Percentiles rank a stretch among this genome's conserved stretches.
phyloP scores from a whole-genome alignment of 257 asterid species.

The Ilex asprella region DNA sequence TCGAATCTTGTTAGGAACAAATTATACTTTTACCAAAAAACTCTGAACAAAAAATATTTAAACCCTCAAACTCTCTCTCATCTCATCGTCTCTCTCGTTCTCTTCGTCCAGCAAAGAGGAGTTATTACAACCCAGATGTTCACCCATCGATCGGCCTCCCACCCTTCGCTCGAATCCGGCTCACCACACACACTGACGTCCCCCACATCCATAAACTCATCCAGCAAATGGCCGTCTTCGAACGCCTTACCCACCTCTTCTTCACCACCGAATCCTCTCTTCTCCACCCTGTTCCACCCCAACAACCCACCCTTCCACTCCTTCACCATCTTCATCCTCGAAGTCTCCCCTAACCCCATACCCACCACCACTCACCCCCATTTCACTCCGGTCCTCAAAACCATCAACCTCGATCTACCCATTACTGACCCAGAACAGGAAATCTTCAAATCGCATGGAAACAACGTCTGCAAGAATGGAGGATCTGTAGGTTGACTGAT shows the following conservation, averaged over 20 bases:
- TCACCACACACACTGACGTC: constrained; percentile 29
- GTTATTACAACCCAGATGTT: too few species aligned
- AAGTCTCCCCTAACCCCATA: constrained; percentile 33
- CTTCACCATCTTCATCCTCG: constrained; percentile 42
- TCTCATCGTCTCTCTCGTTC: too few species aligned
- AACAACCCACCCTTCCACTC: constrained; percentile 29
- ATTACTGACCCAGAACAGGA: constrained; percentile 56
- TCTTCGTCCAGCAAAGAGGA: too few species aligned
- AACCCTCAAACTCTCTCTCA: too few species aligned
- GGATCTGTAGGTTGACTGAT: constrained; percentile 72
- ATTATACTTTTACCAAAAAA: too few species aligned
- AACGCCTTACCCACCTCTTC: constrained; percentile 30
- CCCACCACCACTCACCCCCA: constrained; percentile 5
- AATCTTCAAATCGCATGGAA: constrained; percentile 30
- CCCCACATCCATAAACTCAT: constrained; percentile 41
- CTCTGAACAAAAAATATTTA: too few species aligned
- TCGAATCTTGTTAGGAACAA: too few species aligned
- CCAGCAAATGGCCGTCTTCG: constrained; percentile 45
- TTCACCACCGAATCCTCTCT: constrained; percentile 38
- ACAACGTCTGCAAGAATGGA: constrained; percentile 64
- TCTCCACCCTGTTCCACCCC: constrained; percentile 32
- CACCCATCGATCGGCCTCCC: constrained; percentile 13
- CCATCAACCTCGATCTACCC: constrained; percentile 49
- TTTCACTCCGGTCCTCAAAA: constrained; percentile 26
- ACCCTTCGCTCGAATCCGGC: constrained; percentile 32